Evolutionary conservation across 1,139 yeast genomes (phyloP).

Genomic region (Arxiozyma slooffiae): DNA sequence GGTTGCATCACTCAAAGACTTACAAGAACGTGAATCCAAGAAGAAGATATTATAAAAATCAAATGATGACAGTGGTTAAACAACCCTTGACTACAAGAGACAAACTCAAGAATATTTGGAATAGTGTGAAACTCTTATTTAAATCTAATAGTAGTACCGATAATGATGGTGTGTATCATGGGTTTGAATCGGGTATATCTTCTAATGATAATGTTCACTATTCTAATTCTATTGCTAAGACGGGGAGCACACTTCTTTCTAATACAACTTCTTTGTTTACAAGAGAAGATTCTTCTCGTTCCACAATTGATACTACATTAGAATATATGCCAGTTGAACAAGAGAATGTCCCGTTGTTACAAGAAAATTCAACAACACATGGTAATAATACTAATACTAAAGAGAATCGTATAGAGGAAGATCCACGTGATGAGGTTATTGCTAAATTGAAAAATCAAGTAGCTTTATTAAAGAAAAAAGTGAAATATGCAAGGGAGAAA

Average conservation of each 20-base stretch:
- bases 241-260: neutral
- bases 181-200: neutral
- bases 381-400: neutral
- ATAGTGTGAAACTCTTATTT: neutral
- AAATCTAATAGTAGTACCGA: neutral
- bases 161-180: neutral
- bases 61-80: neutral
- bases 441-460: slow-evolving; percentile 39
- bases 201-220: neutral
- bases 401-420: neutral
- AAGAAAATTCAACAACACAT: neutral
- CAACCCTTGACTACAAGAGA: neutral
- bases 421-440: slow-evolving; percentile 1
- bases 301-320: slow-evolving; percentile 3
- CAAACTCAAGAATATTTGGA: slow-evolving; percentile 1
- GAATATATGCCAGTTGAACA: slow-evolving; percentile 3
- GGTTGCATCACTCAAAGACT: neutral
- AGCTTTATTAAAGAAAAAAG: slow-evolving; percentile 53
- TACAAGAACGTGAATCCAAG: neutral
- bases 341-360: neutral
- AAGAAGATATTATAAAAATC: neutral
- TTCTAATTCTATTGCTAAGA: neutral
- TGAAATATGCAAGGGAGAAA: slow-evolving; percentile 35
- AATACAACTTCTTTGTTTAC: neutral
- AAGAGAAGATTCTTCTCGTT: slow-evolving; percentile 1